Evolutionary conservation across 2,329 filamentous ascomycete genomes (phyloP).

Genomic region (Monosporascus ibericus): DNA sequence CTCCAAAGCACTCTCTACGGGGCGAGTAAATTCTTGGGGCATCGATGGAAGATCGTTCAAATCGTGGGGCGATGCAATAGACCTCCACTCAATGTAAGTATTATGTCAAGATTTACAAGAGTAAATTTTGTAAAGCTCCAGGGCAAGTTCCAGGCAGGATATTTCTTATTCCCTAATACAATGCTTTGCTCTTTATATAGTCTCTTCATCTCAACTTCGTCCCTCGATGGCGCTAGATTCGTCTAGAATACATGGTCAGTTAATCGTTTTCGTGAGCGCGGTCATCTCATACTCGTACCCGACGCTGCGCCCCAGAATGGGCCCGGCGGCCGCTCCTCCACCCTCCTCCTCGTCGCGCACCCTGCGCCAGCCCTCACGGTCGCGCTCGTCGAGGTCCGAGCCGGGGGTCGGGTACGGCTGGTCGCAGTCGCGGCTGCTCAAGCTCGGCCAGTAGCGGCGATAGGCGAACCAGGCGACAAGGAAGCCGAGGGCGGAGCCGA

Average conservation of each 20-base stretch:
- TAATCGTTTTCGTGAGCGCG: neutral
- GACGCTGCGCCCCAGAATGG: slow-evolving; percentile 21
- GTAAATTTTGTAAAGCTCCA: no score
- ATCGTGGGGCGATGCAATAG: no score
- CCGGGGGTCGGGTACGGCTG: slow-evolving; percentile 50
- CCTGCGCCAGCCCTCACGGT: slow-evolving; percentile 29
- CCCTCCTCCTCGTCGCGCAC: slow-evolving; percentile 50
- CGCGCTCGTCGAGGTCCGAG: slow-evolving; percentile 21
- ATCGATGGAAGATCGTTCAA: no score
- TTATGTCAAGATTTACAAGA: no score
- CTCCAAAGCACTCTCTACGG: neutral
- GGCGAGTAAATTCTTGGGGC: no score
- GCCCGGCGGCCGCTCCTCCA: slow-evolving; percentile 4
- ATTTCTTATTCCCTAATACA: no score
- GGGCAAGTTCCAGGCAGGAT: no score
- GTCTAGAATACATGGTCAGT: slow-evolving; percentile 13
- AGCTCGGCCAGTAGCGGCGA: slow-evolving; percentile 54
- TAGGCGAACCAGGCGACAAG: slow-evolving; percentile 60
- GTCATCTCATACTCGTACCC: slow-evolving; percentile 21
- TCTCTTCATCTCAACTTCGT: no score
- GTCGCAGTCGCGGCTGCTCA: slow-evolving; percentile 47
- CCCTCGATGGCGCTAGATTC: slow-evolving; percentile 2
- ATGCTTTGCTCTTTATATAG: no score
- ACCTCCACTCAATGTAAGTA: no score
- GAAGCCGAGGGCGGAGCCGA: slow-evolving; percentile 55